Conservation (phyloP, 2,329 filamentous ascomycete genomes). For the Fusarium verrucosum region DNA sequence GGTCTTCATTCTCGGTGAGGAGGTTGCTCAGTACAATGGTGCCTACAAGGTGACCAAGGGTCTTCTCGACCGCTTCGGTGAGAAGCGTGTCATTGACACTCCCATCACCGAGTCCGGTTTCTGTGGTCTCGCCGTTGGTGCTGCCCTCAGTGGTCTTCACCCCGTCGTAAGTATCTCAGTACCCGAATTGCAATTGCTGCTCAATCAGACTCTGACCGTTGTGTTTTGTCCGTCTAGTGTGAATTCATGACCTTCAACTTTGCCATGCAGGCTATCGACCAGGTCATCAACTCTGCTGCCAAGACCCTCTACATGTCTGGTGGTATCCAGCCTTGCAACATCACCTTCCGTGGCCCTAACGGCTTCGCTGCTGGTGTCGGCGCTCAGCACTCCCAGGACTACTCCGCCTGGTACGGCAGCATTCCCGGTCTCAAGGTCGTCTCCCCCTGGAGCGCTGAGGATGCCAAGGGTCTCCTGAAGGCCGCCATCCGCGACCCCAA, state of each 20-base stretch:
- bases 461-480: constrained; percentile 97
- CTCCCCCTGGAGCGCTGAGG: constrained; percentile 93
- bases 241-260: constrained; percentile 99
- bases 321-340: constrained; percentile 99
- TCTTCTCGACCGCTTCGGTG: constrained; percentile 94
- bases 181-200: constrained; percentile 4
- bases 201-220: constrained; percentile 12
- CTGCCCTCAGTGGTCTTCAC: constrained; percentile 92
- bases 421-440: constrained; percentile 98
- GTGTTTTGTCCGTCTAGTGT: constrained; percentile 65
- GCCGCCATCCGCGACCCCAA: constrained; percentile 98
- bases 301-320: constrained; percentile 99
- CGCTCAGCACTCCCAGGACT: constrained; percentile 99
- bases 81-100: constrained; percentile 96
- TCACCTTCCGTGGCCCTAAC: constrained; percentile 99
- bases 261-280: constrained; percentile 99
- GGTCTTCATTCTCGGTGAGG: constrained; percentile 95
- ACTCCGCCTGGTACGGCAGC: constrained; percentile 98
- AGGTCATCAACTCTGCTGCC: constrained; percentile 98
- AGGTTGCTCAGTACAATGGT: constrained; percentile 99
- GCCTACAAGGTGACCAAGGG: constrained; percentile 99
- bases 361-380: constrained; percentile 95
- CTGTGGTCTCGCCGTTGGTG: constrained; percentile 90
- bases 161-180: constrained; percentile 76
- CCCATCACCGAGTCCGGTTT: constrained; percentile 99